Base-by-base conservation (phyloP, 2,329 filamentous ascomycete species). In the Paraphoma sp. region DNA sequence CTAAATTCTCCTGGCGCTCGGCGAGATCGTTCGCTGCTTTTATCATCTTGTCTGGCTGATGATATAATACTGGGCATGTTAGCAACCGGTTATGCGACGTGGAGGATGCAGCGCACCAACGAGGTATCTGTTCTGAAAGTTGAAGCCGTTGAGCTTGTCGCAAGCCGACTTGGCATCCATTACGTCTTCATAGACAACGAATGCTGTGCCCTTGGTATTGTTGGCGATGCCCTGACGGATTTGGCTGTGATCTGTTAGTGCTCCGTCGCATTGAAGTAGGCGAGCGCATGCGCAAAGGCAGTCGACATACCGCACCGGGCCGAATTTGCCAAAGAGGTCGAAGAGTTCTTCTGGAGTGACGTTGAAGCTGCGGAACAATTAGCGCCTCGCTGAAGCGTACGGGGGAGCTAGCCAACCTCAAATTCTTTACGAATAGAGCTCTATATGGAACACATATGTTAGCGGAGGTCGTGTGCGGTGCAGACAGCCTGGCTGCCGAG, bases 391-490 rank as follows among this genome's bases (percentile, higher is more conserved):
- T 16, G 45, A 9, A 6, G 28, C 30, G n/a, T 7, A 10, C 14
- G 29, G n/a, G 5, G 33, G 44, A 17, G 17, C n/a, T 14, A 23
- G 59, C 66, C 48, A 80, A 96, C 92, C 91, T 96, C 84, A 98
- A 87, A 87, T 99, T 98, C 92, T 98, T 98, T 76, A 98, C 94
- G 87, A 98, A 98, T 84, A 99, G 91, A 89, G 95, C 94, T 89
- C 94, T 97, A 62, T 46, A 57, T 17, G 53, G 43, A 44, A 54
- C 14, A 43, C 48, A 54, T 47, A 57, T 49, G 69, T 76, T 71
- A 76, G 73, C 70, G 64, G 59, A 70, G 61, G 65, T 70, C 51
- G 66, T 67, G 69, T 64, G 64, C 63, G 57, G 33, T 41, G 66
- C 58, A 57, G 61, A 59, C 57, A 58, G 59, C 57, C 59, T 54